Evolutionary conservation across 768 basidiomycete genomes (phyloP).

Genomic region (Coprinopsis sp.): DNA sequence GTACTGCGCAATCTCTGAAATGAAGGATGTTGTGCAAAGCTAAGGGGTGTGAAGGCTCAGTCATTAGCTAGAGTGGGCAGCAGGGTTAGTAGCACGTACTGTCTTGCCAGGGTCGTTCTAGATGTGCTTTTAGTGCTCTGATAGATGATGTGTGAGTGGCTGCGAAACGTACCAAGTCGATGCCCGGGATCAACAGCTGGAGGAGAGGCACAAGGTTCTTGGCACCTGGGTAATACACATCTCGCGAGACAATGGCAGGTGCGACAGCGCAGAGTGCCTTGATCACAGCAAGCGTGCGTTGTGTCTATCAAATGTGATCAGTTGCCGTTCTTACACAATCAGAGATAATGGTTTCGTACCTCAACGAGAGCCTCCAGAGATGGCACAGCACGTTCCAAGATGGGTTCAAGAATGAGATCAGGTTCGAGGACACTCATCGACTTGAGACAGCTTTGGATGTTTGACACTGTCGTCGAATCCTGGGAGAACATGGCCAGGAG

Average conservation of each 20-base stretch:
- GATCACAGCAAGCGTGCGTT: conserved; percentile 80
- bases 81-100: conserved; percentile 32
- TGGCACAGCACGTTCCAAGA: conserved; percentile 80
- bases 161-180: conserved; percentile 62
- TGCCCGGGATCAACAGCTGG: conserved; percentile 78
- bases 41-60: conserved; percentile 20
- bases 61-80: conserved; percentile 1
- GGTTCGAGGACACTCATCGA: conserved; percentile 83
- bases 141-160: background rate
- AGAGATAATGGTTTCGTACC: conserved; percentile 33
- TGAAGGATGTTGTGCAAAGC: conserved; percentile 71
- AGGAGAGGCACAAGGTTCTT: conserved; percentile 78
- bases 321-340: background rate
- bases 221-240: conserved; percentile 76
- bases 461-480: conserved; percentile 65
- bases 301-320: conserved; percentile 48
- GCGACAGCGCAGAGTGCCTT: conserved; percentile 80
- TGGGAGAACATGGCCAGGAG: conserved; percentile 90
- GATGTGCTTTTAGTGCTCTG: conserved; percentile 5
- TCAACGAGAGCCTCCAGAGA: conserved; percentile 87
- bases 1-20: conserved; percentile 71
- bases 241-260: conserved; percentile 72
- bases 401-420: conserved; percentile 74
- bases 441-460: conserved; percentile 77
- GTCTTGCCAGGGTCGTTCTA: conserved; percentile 81